Percentiles rank a stretch among this genome's conserved stretches.
These are phyloP conservation scores for Verticillium albo-atrum DNA, from an alignment of 2,329 filamentous ascomycete genomes.

Conservation along the genomic window DNA sequence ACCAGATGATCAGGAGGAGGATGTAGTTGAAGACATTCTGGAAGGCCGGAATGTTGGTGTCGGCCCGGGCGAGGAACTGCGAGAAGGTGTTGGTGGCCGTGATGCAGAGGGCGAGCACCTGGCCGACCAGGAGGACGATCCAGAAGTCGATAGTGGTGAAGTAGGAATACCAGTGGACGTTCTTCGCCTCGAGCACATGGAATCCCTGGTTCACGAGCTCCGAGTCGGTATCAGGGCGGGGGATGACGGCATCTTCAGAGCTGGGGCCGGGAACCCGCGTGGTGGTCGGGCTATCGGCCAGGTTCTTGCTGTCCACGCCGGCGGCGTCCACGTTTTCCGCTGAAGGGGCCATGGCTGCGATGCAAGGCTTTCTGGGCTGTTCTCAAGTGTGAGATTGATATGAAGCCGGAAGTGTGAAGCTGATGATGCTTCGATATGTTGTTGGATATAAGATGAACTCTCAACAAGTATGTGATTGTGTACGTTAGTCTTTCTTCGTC, in stretches of 20 bases:
- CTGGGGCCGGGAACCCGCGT: not conserved
- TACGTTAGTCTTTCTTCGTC: constrained; percentile 4
- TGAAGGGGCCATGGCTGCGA: not conserved
- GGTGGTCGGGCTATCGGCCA: not conserved
- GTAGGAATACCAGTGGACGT: constrained; percentile 65
- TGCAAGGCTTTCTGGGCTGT: not conserved
- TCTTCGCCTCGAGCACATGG: constrained; percentile 48
- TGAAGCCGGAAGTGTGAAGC: not conserved
- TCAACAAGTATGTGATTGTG: not conserved
- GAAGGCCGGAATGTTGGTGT: constrained; percentile 86
- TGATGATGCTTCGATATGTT: not conserved
- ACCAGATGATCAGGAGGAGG: constrained; percentile 77
- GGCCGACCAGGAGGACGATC: constrained; percentile 73
- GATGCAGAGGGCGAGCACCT: constrained; percentile 83
- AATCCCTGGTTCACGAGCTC: constrained; percentile 46
- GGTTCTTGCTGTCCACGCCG: not conserved
- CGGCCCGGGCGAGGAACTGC: constrained; percentile 59
- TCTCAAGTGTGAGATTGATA: not conserved
- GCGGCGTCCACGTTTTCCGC: not conserved
- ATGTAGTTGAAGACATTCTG: constrained; percentile 96
- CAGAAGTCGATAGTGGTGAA: constrained; percentile 84
- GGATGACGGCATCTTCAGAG: not conserved
- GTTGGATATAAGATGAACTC: not conserved
- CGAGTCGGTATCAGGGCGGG: constrained; percentile 12
- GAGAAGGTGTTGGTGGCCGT: constrained; percentile 91